Conservation (phyloP, 257 asterid genomes). For the Solanum rostratum region DNA sequence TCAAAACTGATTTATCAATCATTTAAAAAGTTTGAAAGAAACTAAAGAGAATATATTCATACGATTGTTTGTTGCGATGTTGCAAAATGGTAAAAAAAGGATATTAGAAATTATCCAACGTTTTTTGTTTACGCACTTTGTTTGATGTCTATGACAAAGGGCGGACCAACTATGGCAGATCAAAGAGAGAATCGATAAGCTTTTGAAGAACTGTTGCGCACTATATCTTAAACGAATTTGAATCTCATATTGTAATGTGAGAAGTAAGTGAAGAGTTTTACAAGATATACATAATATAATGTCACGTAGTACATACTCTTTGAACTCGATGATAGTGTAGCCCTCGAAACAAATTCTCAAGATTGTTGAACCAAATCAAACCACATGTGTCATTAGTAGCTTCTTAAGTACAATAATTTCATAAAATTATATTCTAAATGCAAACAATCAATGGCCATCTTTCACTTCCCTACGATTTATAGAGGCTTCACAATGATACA, state of each 20-base stretch:
- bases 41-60: background rate
- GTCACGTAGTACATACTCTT: background rate
- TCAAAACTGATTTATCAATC: background rate
- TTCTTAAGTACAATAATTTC: background rate
- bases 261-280: background rate
- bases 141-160: background rate
- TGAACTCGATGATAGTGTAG: background rate
- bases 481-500: background rate
- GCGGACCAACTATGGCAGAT: background rate
- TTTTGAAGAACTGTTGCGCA: background rate
- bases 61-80: background rate
- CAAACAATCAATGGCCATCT: background rate
- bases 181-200: background rate
- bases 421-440: background rate
- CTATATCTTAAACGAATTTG: background rate
- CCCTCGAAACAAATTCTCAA: too few relatives aligned
- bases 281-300: background rate
- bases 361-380: background rate
- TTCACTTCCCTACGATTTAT: background rate
- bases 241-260: background rate
- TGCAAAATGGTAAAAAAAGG: background rate
- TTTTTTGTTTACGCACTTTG: background rate
- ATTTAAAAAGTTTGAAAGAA: background rate
- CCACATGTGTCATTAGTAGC: background rate
- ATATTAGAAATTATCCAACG: background rate